Evolutionary conservation across 306 rosid genomes (phyloP).

Genomic region (Datisca glomerata): DNA sequence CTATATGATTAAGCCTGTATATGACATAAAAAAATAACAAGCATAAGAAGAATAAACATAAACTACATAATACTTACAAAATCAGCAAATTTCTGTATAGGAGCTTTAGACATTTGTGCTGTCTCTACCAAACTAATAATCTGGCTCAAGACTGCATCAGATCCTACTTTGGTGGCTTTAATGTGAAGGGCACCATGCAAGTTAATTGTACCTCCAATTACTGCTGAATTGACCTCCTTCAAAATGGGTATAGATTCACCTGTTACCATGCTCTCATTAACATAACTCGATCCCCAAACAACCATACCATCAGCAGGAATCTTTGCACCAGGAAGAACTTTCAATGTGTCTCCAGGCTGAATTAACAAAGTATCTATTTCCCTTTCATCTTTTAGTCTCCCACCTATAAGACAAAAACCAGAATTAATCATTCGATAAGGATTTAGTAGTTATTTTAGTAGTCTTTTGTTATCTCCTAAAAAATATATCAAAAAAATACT

Average conservation of each 20-base stretch:
- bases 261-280: slow-evolving; percentile 94
- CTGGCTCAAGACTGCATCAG: slow-evolving; percentile 90
- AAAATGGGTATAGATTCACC: slow-evolving; percentile 78
- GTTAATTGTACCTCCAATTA: slow-evolving; percentile 92
- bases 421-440: neutral
- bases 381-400: slow-evolving; percentile 55
- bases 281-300: slow-evolving; percentile 85
- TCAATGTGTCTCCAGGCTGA: slow-evolving; percentile 76
- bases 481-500: too few relatives aligned
- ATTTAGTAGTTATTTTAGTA: too few relatives aligned
- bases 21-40: too few relatives aligned
- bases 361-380: slow-evolving; percentile 84
- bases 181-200: slow-evolving; percentile 77
- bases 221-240: slow-evolving; percentile 60
- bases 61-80: slow-evolving; percentile 53
- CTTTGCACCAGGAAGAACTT: slow-evolving; percentile 93
- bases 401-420: slow-evolving; percentile 35
- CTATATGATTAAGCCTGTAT: too few relatives aligned
- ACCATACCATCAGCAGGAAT: slow-evolving; percentile 86
- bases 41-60: too few relatives aligned
- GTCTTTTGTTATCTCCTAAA: too few relatives aligned
- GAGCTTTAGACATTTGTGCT: slow-evolving; percentile 99
- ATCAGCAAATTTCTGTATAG: slow-evolving; percentile 98
- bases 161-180: slow-evolving; percentile 78
- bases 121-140: slow-evolving; percentile 95